Conservation (phyloP, 306 rosid species). For the Calophaca sinica region DNA sequence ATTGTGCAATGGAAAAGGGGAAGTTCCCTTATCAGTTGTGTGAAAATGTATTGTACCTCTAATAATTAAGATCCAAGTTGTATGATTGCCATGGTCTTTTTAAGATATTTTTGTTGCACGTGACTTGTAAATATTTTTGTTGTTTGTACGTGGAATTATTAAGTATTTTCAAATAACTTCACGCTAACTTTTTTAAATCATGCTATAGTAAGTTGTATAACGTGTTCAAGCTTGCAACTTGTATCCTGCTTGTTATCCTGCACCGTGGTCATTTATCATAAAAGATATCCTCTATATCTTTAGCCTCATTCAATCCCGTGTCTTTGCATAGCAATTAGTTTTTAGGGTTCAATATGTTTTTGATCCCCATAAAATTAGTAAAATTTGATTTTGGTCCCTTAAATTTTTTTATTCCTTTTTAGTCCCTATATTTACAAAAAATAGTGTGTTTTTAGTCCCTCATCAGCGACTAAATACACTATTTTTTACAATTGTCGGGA, state of each 20-base stretch:
- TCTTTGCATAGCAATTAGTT: not conserved
- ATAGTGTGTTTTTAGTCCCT: too few relatives aligned
- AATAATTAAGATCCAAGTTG: not conserved
- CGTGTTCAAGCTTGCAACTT: not conserved
- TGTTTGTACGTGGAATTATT: not conserved
- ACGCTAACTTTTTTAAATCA: not conserved
- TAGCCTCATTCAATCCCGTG: not conserved
- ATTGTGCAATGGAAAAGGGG: slow-evolving; percentile 5
- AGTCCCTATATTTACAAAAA: too few relatives aligned
- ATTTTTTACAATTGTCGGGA: too few relatives aligned
- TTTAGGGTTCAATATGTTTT: not conserved
- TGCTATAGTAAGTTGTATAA: not conserved
- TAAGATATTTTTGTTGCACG: too few relatives aligned
- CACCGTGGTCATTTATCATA: not conserved
- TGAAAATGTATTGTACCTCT: not conserved
- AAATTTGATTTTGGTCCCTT: too few relatives aligned
- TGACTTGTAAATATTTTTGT: not conserved
- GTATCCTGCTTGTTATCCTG: slow-evolving; percentile 2
- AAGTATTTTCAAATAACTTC: not conserved
- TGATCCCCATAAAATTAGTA: too few relatives aligned
- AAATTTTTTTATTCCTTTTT: too few relatives aligned
- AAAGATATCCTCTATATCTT: not conserved
- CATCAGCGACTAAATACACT: too few relatives aligned
- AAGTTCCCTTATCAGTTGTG: not conserved
- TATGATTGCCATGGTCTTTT: not conserved